Evolutionary conservation across 805 yeast genomes (phyloP).

Genomic region (Jamesozyma spencerorum): DNA sequence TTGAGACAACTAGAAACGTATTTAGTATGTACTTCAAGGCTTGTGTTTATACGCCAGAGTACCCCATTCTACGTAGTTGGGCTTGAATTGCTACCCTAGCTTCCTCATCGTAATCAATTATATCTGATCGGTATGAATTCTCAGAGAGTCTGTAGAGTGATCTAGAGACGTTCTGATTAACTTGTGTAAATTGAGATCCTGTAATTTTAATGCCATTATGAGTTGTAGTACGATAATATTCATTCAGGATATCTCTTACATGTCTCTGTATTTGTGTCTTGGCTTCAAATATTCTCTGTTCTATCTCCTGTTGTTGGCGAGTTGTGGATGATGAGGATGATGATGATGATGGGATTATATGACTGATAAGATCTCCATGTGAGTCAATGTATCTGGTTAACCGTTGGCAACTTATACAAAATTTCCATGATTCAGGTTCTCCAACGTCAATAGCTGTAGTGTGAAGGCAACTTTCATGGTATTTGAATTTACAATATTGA

Average conservation of each 20-base stretch:
- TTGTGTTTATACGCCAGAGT: not conserved
- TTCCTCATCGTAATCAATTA: constrained; percentile 4
- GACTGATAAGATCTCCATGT: not conserved
- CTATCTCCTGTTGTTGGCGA: not conserved
- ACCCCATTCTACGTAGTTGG: constrained; percentile 3
- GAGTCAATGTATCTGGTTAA: not conserved
- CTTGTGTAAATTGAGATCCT: constrained; percentile 42
- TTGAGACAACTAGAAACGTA: not conserved
- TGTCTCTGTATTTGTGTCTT: constrained; percentile 49
- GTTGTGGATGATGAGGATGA: not conserved
- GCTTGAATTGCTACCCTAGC: not conserved
- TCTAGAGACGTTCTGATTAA: constrained; percentile 57
- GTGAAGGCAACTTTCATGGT: constrained; percentile 21
- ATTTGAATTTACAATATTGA: constrained; percentile 16
- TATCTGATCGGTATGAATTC: constrained; percentile 1
- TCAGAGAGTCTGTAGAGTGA: constrained; percentile 38
- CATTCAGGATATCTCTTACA: constrained; percentile 45
- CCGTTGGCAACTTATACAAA: constrained; percentile 15
- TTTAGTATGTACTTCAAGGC: not conserved
- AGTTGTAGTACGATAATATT: constrained; percentile 32
- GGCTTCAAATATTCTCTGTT: constrained; percentile 28
- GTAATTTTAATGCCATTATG: constrained; percentile 17
- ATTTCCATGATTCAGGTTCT: constrained; percentile 13
- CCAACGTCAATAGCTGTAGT: constrained; percentile 18
- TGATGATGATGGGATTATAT: no score